phyloP scores from a whole-genome alignment of 164 flowering plant genomes.

The Chloranthus sessilifolius region DNA sequence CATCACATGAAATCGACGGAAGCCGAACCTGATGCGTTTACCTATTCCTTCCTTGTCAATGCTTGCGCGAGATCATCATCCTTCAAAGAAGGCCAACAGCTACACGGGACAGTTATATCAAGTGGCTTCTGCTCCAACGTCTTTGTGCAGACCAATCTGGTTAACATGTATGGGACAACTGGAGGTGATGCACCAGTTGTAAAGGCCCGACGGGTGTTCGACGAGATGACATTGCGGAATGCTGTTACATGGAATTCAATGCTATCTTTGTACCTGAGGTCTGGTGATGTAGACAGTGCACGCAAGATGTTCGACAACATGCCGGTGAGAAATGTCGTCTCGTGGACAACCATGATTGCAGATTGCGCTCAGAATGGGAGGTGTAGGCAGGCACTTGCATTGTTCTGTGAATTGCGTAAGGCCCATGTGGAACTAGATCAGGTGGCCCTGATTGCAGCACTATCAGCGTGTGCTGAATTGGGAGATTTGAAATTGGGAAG shows the following conservation, averaged over 20 bases:
- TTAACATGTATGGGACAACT: slow-evolving; percentile 38
- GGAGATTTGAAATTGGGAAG: slow-evolving; percentile 49
- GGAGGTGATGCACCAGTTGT: slow-evolving; percentile 14
- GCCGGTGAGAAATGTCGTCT: slow-evolving; percentile 60
- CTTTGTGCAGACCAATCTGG: slow-evolving; percentile 47
- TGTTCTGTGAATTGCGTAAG: slow-evolving; percentile 42
- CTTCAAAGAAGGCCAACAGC: slow-evolving; percentile 44
- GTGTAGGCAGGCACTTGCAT: slow-evolving; percentile 40
- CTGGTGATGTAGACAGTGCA: slow-evolving; percentile 38
- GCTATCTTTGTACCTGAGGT: slow-evolving; percentile 31
- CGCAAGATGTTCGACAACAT: slow-evolving; percentile 40
- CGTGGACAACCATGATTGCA: slow-evolving; percentile 71
- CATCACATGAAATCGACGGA: slow-evolving; percentile 28
- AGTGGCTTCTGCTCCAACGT: slow-evolving; percentile 38
- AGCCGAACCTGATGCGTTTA: slow-evolving; percentile 43
- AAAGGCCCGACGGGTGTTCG: slow-evolving; percentile 36
- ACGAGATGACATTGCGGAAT: slow-evolving; percentile 33
- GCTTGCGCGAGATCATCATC: slow-evolving; percentile 36
- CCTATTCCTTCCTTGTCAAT: slow-evolving; percentile 45
- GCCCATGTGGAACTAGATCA: slow-evolving; percentile 37
- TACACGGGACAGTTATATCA: slow-evolving; percentile 43
- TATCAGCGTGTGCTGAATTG: slow-evolving; percentile 60
- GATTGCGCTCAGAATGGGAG: slow-evolving; percentile 42
- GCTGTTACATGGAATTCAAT: slow-evolving; percentile 46
- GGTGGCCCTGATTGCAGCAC: slow-evolving; percentile 43